A percentile compares a stretch with the other conserved stretches of the same genome.
Conservation (phyloP, 306 rosid species). For the Cucurbita maxima region DNA sequence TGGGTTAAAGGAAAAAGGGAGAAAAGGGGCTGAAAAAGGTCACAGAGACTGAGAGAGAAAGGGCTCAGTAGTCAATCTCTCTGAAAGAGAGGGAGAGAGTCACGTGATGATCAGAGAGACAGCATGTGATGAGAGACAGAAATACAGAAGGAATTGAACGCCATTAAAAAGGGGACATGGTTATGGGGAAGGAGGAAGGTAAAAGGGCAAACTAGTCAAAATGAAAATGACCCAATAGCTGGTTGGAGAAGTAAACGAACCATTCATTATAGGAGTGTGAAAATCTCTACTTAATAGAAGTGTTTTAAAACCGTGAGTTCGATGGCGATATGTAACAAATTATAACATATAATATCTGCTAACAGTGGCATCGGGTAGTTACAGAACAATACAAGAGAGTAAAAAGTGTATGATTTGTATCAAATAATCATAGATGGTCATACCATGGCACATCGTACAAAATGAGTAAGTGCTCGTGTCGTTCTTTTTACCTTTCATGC, state of each 20-base stretch:
- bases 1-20: neutral
- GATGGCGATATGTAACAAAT: no score
- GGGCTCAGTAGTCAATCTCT: neutral
- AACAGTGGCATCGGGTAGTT: no score
- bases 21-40: neutral
- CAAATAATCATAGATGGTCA: no score
- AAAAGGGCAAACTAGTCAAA: neutral
- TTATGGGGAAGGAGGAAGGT: conserved; percentile 1
- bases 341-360: no score
- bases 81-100: neutral
- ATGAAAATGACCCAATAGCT: neutral
- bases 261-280: no score
- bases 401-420: no score
- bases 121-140: conserved; percentile 1
- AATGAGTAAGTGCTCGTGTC: no score
- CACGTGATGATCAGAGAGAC: conserved; percentile 3
- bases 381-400: no score
- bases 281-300: neutral
- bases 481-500: no score
- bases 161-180: conserved; percentile 2
- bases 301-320: no score
- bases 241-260: neutral
- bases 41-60: neutral
- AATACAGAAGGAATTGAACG: neutral
- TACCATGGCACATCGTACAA: no score